Base-by-base conservation (phyloP, 176 grass and related monocot species). In the Triticum monococcum region DNA sequence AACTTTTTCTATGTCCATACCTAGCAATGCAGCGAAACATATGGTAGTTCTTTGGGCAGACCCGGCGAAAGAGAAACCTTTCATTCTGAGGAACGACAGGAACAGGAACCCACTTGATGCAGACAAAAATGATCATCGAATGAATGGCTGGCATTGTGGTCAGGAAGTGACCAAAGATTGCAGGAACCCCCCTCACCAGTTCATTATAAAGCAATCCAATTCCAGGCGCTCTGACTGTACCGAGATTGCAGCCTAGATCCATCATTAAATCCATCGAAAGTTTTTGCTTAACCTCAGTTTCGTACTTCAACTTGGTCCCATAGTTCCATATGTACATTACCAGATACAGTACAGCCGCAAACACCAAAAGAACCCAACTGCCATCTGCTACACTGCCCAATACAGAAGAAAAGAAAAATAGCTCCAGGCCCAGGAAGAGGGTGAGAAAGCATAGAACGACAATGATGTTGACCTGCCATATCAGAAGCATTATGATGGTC, bases 121-220 rank as follows among this genome's bases (percentile, higher is more conserved):
- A 99, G 38, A 99, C 97, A 91, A 99, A 99, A 86, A 99, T 99
- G 46, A 99, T 74, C 94, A 96, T 96, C 13, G 97, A 99, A 86
- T 99, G 94, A 82, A 96, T 96, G 56, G 97, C 94, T 57, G 94
- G 97, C 79, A 99, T 84, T 76, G 94, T 99, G n/a, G 92, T 90
- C 35, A 99, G 87, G 80, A 99, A 99, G 30, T 96, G 97, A 72
- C 94, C 97, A 79, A 99, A 96, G 69, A 96, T 94, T 81, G 92
- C 90, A 90, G 97, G 97, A 76, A 99, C 91, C 16, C 97, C 97
- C 74, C 86, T 92, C 62, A 96, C 97, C 63, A 99, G 87, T 88
- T 99, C 97, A 83, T 99, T 99, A 43, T 99, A 99, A 73, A 96
- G 82, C 82, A 99, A 91, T 79, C 97, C 97, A 78, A 99, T 96